Conservation (phyloP, 257 asterid species). For the Primulina huaijiensis region DNA sequence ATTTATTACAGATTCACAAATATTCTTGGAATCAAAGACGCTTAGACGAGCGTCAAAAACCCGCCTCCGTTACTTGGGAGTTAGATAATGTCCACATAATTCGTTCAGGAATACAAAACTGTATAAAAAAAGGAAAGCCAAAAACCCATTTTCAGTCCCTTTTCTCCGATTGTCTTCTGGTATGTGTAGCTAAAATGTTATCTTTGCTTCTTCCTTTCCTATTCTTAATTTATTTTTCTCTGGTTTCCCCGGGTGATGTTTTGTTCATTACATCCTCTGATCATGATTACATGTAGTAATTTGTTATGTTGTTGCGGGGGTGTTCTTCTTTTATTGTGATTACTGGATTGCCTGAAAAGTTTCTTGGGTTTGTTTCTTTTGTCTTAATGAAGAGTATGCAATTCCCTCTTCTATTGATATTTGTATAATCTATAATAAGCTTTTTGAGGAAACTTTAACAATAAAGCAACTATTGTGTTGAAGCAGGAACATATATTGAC, state of each 20-base stretch:
- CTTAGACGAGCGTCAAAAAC: conserved; percentile 8
- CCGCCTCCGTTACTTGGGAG: conserved; percentile 15
- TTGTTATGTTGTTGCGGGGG: background rate
- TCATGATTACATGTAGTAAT: background rate
- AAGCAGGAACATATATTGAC: conserved; percentile 27
- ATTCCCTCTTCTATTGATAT: no score
- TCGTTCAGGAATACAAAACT: background rate
- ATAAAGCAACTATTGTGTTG: conserved; percentile 7
- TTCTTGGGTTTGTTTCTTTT: background rate
- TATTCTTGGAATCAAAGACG: background rate
- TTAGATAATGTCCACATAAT: background rate
- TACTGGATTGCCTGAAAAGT: background rate
- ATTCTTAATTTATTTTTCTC: no score
- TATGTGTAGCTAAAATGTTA: background rate
- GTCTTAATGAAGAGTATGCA: background rate
- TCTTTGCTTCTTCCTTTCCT: background rate
- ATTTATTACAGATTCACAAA: background rate
- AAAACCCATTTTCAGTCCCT: background rate
- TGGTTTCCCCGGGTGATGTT: background rate
- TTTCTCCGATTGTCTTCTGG: background rate
- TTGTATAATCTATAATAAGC: background rate
- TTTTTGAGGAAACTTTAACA: background rate
- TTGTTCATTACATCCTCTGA: background rate
- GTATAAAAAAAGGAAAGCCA: no score
- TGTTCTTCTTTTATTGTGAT: background rate